A percentile compares a stretch with the other conserved stretches of the same genome.
phyloP scores from a whole-genome alignment of 2,329 filamentous ascomycete species.

The Curvularia spicifera region DNA sequence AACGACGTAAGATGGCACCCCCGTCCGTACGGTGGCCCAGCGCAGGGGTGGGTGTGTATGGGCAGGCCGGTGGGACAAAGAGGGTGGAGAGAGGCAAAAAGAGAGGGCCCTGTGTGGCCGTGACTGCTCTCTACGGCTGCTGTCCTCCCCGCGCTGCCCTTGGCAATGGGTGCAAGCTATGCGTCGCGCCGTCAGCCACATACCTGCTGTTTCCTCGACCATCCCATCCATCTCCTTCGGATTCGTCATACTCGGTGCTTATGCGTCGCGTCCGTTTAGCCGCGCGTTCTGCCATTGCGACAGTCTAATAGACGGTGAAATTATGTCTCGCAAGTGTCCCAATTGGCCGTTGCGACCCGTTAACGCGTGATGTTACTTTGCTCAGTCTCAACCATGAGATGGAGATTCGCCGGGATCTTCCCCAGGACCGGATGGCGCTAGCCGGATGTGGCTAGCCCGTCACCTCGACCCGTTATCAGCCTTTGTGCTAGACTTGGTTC shows the following conservation, averaged over 20 bases:
- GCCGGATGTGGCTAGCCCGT: not conserved
- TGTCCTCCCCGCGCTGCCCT: slow-evolving; percentile 34
- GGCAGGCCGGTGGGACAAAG: slow-evolving; percentile 28
- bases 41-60: slow-evolving; percentile 23
- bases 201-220: slow-evolving; percentile 41
- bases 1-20: slow-evolving; percentile 25
- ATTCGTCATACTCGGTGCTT: slow-evolving; percentile 51
- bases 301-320: not conserved
- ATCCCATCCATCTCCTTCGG: slow-evolving; percentile 45
- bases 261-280: slow-evolving; percentile 51
- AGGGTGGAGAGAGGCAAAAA: slow-evolving; percentile 22
- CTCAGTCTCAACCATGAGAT: slow-evolving; percentile 16
- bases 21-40: slow-evolving; percentile 13
- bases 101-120: slow-evolving; percentile 12
- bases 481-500: not conserved
- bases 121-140: slow-evolving; percentile 20
- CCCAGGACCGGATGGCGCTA: slow-evolving; percentile 12
- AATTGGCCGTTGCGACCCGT: slow-evolving; percentile 19
- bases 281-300: slow-evolving; percentile 40
- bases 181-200: slow-evolving; percentile 39
- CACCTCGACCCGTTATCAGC: not conserved
- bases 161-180: slow-evolving; percentile 30
- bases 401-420: slow-evolving; percentile 20
- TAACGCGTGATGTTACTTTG: slow-evolving; percentile 10
- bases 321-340: slow-evolving; percentile 1